phyloP scores from a whole-genome alignment of 2,329 filamentous ascomycete species.

The Neofusicoccum sp. region DNA sequence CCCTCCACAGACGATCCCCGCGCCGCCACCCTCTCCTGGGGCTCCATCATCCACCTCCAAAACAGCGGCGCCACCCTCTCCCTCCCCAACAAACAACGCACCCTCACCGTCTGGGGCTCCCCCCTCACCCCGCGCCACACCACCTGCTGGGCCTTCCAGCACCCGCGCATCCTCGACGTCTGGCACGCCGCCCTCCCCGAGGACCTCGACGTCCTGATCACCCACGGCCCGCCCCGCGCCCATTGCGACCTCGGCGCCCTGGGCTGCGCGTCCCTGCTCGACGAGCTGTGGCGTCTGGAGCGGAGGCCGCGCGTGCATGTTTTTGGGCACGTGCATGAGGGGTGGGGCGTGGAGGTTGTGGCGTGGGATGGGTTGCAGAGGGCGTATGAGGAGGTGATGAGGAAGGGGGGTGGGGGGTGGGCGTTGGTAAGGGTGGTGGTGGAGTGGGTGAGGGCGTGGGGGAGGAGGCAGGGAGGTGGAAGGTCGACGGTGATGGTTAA shows the following conservation, averaged over 20 bases:
- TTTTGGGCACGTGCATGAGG: conserved; percentile 81
- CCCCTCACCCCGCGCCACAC: conserved; percentile 77
- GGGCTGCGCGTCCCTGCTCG: conserved; percentile 68
- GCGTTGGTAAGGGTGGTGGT: neutral
- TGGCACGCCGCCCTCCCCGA: conserved; percentile 52
- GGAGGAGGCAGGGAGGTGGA: neutral
- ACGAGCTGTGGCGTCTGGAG: conserved; percentile 69
- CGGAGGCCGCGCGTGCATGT: conserved; percentile 67
- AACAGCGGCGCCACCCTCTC: conserved; percentile 63
- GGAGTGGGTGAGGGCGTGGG: no score
- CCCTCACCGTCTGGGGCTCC: conserved; percentile 72
- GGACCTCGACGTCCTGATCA: conserved; percentile 72
- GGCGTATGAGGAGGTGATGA: no score
- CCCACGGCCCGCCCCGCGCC: conserved; percentile 73
- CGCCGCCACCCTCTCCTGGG: conserved; percentile 27
- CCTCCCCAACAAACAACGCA: conserved; percentile 65
- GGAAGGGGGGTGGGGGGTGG: conserved; percentile 40
- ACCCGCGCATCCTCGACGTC: conserved; percentile 53
- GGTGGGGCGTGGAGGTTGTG: conserved; percentile 39
- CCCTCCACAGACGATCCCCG: no score
- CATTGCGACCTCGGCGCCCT: conserved; percentile 66
- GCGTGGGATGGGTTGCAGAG: no score
- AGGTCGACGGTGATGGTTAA: no score
- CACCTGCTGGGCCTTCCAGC: conserved; percentile 69
- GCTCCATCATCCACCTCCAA: conserved; percentile 56